Percentiles rank a stretch among this genome's conserved stretches.
Conservation (phyloP, 306 rosid genomes). For the Myrica gale region DNA sequence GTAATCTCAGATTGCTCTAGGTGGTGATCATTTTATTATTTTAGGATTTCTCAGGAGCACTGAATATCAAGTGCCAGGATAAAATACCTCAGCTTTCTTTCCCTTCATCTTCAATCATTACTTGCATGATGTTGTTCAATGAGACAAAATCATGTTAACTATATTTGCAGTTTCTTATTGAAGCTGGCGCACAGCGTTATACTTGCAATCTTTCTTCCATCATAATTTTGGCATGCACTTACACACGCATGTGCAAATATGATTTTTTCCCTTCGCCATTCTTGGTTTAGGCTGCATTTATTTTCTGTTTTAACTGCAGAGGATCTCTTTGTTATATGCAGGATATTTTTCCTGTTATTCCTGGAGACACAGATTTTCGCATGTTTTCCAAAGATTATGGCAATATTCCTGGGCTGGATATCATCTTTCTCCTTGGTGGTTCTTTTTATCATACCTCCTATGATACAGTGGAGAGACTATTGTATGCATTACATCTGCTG, state of each 20-base stretch:
- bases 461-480: conserved; percentile 86
- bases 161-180: neutral
- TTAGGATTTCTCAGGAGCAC: neutral
- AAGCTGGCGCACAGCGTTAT: neutral
- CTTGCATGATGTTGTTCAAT: neutral
- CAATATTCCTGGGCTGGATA: conserved; percentile 93
- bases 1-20: conserved; percentile 12
- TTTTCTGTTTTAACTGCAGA: conserved; percentile 20
- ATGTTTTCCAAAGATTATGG: conserved; percentile 93
- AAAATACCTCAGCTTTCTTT: neutral
- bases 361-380: conserved; percentile 97
- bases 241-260: neutral
- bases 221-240: neutral
- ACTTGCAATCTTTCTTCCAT: neutral
- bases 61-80: neutral
- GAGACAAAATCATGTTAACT: neutral
- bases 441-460: conserved; percentile 95
- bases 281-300: conserved; percentile 4
- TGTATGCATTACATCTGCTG: conserved; percentile 69
- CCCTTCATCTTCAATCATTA: neutral
- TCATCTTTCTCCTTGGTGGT: conserved; percentile 95
- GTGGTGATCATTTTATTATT: neutral
- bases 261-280: conserved; percentile 14
- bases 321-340: conserved; percentile 40
- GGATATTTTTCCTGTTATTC: conserved; percentile 95